Evolutionary conservation across 2,329 filamentous ascomycete species (phyloP), one percentile per base, ranked within the genome.

Genomic region (Zopfia rhizophila): DNA sequence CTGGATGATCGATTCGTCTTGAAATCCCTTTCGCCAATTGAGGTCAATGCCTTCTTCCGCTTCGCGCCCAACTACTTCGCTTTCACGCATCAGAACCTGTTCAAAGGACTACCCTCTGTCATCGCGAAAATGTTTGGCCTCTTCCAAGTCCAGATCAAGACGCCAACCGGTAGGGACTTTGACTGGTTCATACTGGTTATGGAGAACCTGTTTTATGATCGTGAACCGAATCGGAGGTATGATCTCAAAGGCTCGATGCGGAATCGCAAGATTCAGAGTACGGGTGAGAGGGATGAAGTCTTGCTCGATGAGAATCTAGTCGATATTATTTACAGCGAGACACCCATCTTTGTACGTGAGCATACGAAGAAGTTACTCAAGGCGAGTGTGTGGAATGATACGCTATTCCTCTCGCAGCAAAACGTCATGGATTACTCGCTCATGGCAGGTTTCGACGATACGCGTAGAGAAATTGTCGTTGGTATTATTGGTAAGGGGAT

Each of bases 91-190:
- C 90, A 97, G 68, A 92, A 91, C 5, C 80, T 99, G 12, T 99
- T 99, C 76, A 92, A 96, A 63, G 92, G 72, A 58, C 80, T 99
- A 2, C 94, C 94, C 0, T 96, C 91, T 1, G 94, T 96, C 29
- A 99, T 99, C 64, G 94, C 94, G 21, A 99, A 99, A 76, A 99
- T 99, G 94, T 84, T 99, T 41, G 94, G 94, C 0, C 95, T 99
- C 70, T 99, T 96, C 75, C 93, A 97, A 62, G 89, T 99, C 36
- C 89, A 93, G 56, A 96, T 99, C 75, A 97, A 96, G 75, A 97
- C 97, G 60, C 90, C 94, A 0, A 97, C 92, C 0, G 92, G 91
- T 37, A 89, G 89, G 0, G 94, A 99, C 68, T 93, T 96, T 71
- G 96, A 96, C 68, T 90, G 93, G 72, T 96, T 95, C 71, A 81